Evolutionary conservation across 345 rosid genomes (phyloP), one percentile per base, ranked within the genome.

Genomic region (Cochlearia excelsa): DNA sequence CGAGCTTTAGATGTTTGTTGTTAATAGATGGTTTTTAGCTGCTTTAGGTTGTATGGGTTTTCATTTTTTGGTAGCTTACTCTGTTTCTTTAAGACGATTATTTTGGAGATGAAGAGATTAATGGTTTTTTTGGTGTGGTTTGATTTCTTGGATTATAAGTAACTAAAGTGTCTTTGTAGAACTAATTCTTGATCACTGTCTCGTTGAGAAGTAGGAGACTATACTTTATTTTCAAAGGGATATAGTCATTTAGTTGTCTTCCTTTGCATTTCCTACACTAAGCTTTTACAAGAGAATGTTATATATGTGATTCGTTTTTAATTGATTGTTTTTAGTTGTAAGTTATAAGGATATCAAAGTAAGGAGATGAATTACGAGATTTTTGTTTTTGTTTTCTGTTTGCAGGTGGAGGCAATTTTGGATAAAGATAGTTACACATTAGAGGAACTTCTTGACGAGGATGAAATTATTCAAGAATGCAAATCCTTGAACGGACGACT

Each of bases 391-490:
- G 23, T 7, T 16, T 44, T 37, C 53, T 23, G 1, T 42, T 66
- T 73, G 65, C 78, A 91, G 98, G 92, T 91, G 81, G 98, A 91
- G 77, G 61, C 92, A 47, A 82, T 91, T 76, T 78, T 91, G 79
- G 98, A 91, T 51, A 91, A 87, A 78, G 94, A 82, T 6, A 77
- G 77, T 61, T 87, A 80, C 70, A 82, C 96, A 29, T 49, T 91
- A 75, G 95, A 91, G 66, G 98, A 91, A 78, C 94, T 91, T 77
- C 91, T 91, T 55, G 92, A 87, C 23, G 98, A 91, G 81, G 98
- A 87, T 77, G 98, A 91, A 71, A 81, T 91, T 34, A 91, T 91
- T 76, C 98, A 91, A 77, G 98, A 91, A 74, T 91, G 98, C 94
- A 91, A 91, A 77, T 84, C 92, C 37, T 74, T 87, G 26, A 87